A percentile compares a stretch with the other conserved stretches of the same genome.
phyloP scores from a whole-genome alignment of 2,329 filamentous ascomycete species.

The Sarocladium oryzae region DNA sequence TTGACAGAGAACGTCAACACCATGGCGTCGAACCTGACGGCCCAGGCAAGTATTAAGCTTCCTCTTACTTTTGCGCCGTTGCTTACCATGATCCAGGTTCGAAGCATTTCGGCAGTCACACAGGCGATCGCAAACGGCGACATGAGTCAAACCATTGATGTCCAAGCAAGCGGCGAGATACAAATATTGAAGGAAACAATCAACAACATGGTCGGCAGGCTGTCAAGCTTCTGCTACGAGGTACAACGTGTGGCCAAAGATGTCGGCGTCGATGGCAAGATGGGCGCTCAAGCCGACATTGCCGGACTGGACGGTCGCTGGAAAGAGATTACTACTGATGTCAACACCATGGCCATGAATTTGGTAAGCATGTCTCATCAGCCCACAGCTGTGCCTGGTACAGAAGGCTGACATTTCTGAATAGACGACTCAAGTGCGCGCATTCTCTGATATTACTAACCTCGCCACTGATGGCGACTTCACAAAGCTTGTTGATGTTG shows the following conservation, averaged over 20 bases:
- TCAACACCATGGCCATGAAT: conserved; percentile 83
- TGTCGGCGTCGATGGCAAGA: conserved; percentile 95
- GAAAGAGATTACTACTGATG: conserved; percentile 97
- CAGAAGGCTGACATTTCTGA: conserved; percentile 30
- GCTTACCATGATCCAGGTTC: conserved; percentile 47
- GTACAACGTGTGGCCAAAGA: conserved; percentile 94
- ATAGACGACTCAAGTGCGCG: conserved; percentile 85
- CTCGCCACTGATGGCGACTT: conserved; percentile 95
- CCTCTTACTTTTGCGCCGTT: not conserved
- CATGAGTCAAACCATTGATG: conserved; percentile 92
- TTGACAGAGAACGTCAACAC: conserved; percentile 86
- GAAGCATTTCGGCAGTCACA: conserved; percentile 88
- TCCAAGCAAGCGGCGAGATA: conserved; percentile 92
- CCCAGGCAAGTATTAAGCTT: conserved; percentile 40
- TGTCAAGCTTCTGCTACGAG: conserved; percentile 94
- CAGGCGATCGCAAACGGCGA: conserved; percentile 94
- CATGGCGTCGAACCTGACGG: conserved; percentile 62
- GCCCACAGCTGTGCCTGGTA: conserved; percentile 21
- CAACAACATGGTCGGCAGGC: conserved; percentile 95
- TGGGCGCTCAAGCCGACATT: conserved; percentile 95
- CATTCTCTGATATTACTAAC: conserved; percentile 98
- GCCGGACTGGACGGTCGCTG: conserved; percentile 88
- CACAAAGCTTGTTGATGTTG: conserved; percentile 91
- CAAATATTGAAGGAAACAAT: conserved; percentile 91
- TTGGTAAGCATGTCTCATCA: conserved; percentile 32